phyloP scores from a whole-genome alignment of 208 protist species.

The Herpetomonas samuelpessoai region DNA sequence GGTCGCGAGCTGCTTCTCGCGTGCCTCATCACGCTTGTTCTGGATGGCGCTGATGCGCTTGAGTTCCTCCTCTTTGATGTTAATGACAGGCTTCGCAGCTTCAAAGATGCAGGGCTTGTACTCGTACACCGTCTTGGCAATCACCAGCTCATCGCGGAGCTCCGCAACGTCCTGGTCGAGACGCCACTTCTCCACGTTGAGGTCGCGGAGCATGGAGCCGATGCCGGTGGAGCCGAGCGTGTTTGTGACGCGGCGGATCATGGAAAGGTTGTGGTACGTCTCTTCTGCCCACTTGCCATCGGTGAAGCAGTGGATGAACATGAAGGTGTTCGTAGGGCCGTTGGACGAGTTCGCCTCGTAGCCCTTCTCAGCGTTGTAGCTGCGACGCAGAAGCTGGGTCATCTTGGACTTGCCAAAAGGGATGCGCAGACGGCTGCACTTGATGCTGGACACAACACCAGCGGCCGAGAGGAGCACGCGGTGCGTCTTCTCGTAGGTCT shows the following conservation, averaged over 20 bases:
- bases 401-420: constrained; percentile 93
- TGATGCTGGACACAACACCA: constrained; percentile 88
- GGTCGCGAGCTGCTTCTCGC: constrained; percentile 65
- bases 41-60: constrained; percentile 79
- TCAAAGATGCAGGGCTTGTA: constrained; percentile 91
- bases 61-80: constrained; percentile 89
- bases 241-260: constrained; percentile 80
- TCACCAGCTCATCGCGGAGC: constrained; percentile 82
- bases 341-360: constrained; percentile 69
- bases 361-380: constrained; percentile 90
- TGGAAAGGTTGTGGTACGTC: constrained; percentile 82
- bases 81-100: constrained; percentile 67
- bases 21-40: constrained; percentile 67
- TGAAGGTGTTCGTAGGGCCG: constrained; percentile 66
- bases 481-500: constrained; percentile 75
- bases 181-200: constrained; percentile 89
- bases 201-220: constrained; percentile 83
- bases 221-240: constrained; percentile 77
- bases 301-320: constrained; percentile 85
- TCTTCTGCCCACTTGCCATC: constrained; percentile 85
- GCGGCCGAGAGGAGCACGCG: constrained; percentile 67
- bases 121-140: constrained; percentile 86
- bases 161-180: constrained; percentile 89
- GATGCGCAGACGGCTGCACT: constrained; percentile 87
- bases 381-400: constrained; percentile 82